Evolutionary conservation across 176 grass and related monocot genomes (phyloP).

Genomic region (Oryza officinalis): DNA sequence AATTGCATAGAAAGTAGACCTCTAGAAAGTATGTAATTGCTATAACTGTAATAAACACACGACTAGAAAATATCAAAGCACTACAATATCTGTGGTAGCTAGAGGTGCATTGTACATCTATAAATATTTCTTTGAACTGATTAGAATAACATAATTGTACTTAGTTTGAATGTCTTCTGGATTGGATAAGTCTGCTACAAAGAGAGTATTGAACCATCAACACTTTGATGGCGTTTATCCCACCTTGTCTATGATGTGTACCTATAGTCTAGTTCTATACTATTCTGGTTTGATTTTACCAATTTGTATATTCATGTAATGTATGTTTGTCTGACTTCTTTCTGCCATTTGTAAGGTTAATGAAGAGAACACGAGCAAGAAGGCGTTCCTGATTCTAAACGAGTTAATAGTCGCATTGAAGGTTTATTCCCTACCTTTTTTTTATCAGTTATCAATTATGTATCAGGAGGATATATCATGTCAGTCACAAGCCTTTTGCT

Average conservation of each 20-base stretch:
- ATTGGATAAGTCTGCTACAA: slow-evolving; percentile 8
- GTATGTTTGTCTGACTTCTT: slow-evolving; percentile 38
- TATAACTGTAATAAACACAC: slow-evolving; percentile 8
- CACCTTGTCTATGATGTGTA: slow-evolving; percentile 21
- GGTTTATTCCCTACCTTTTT: slow-evolving; percentile 44
- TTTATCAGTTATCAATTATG: slow-evolving; percentile 4
- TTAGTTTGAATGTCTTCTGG: not conserved
- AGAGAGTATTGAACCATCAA: not conserved
- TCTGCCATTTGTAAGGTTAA: slow-evolving; percentile 69
- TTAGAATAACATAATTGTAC: not conserved
- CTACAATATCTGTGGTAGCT: not conserved
- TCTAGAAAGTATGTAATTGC: not conserved
- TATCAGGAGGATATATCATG: slow-evolving; percentile 11
- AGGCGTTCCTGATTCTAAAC: slow-evolving; percentile 96
- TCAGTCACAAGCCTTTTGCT: slow-evolving; percentile 13
- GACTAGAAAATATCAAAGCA: slow-evolving; percentile 10
- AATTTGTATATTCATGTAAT: slow-evolving; percentile 13
- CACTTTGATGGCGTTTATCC: slow-evolving; percentile 23
- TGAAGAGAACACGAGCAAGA: slow-evolving; percentile 78
- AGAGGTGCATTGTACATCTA: slow-evolving; percentile 1
- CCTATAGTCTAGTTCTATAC: slow-evolving; percentile 1
- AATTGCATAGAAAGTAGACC: not conserved
- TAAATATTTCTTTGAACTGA: not conserved
- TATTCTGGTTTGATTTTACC: slow-evolving; percentile 17
- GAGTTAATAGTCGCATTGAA: slow-evolving; percentile 88